phyloP scores from a whole-genome alignment of 495 filamentous ascomycete genomes.

The Hyaloscypha finlandica region DNA sequence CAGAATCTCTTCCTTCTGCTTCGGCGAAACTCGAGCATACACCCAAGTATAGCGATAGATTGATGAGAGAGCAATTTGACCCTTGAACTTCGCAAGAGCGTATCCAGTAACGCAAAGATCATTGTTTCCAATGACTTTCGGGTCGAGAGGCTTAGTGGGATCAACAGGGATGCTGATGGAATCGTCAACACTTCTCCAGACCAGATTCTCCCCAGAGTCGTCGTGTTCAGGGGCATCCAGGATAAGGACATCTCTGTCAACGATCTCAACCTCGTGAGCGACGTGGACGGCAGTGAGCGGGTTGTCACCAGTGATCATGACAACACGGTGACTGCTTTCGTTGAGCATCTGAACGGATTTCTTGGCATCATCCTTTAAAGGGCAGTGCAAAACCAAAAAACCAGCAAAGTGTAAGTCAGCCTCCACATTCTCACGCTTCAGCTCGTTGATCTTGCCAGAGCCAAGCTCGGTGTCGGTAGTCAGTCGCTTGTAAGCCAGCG shows the following conservation, averaged over 20 bases:
- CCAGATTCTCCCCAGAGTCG: constrained; percentile 74
- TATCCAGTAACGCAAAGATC: constrained; percentile 97
- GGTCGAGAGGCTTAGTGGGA: constrained; percentile 76
- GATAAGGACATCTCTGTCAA: constrained; percentile 93
- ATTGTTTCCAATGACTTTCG: constrained; percentile 78
- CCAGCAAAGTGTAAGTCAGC: constrained; percentile 84
- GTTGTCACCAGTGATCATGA: constrained; percentile 99
- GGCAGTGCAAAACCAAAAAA: constrained; percentile 93
- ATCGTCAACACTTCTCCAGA: constrained; percentile 96
- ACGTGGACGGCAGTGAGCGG: constrained; percentile 96
- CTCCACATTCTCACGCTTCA: constrained; percentile 91
- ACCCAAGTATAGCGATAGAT: constrained; percentile 93
- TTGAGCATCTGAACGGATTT: constrained; percentile 95
- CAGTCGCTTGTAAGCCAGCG: constrained; percentile 91
- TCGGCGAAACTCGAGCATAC: constrained; percentile 95
- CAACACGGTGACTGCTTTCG: constrained; percentile 95
- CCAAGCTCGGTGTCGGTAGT: constrained; percentile 77
- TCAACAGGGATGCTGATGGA: constrained; percentile 86
- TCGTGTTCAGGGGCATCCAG: constrained; percentile 94
- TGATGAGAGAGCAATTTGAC: constrained; percentile 67
- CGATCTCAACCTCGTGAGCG: constrained; percentile 93
- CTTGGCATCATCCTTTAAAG: constrained; percentile 95
- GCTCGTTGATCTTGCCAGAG: constrained; percentile 82
- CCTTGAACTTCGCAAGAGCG: constrained; percentile 86
- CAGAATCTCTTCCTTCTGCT: constrained; percentile 98